phyloP scores from a whole-genome alignment of 2,329 filamentous ascomycete species.

The Aspergillus awamori region DNA sequence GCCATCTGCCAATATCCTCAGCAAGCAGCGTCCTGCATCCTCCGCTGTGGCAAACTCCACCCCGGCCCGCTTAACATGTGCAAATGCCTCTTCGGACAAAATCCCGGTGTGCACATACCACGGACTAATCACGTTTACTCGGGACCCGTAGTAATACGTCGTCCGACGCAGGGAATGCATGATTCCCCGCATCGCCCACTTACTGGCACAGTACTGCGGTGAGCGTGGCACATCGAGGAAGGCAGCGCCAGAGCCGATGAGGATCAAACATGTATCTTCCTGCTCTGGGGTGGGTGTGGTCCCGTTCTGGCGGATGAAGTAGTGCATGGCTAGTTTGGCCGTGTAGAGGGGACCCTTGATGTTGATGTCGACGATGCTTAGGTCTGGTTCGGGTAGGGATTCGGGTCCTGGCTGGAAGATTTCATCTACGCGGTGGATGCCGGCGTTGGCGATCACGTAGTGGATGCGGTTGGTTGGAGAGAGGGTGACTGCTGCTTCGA shows the following conservation, averaged over 20 bases:
- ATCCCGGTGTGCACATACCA: conserved; percentile 31
- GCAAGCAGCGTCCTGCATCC: conserved; percentile 6
- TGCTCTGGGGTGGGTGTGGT: conserved; percentile 22
- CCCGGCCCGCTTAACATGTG: not conserved
- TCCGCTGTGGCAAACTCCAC: conserved; percentile 2
- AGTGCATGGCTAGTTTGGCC: conserved; percentile 48
- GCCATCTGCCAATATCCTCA: conserved; percentile 27
- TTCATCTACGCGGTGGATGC: conserved; percentile 33
- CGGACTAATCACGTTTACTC: conserved; percentile 43
- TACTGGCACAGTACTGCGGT: conserved; percentile 40
- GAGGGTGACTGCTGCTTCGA: conserved; percentile 29
- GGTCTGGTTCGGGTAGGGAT: conserved; percentile 31
- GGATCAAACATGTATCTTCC: conserved; percentile 35
- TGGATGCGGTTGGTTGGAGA: conserved; percentile 31
- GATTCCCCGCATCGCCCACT: conserved; percentile 44
- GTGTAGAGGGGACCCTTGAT: conserved; percentile 50
- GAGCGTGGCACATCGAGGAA: conserved; percentile 38
- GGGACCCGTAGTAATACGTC: conserved; percentile 35
- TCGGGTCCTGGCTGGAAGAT: conserved; percentile 28
- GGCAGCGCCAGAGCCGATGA: conserved; percentile 40
- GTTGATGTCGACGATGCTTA: conserved; percentile 45
- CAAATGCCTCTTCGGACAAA: conserved; percentile 1
- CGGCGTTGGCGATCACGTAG: conserved; percentile 40
- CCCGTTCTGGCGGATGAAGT: conserved; percentile 40
- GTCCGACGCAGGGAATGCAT: conserved; percentile 41